phyloP scores from a whole-genome alignment of 768 basidiomycete species.

The Gymnopilus dilepis region DNA sequence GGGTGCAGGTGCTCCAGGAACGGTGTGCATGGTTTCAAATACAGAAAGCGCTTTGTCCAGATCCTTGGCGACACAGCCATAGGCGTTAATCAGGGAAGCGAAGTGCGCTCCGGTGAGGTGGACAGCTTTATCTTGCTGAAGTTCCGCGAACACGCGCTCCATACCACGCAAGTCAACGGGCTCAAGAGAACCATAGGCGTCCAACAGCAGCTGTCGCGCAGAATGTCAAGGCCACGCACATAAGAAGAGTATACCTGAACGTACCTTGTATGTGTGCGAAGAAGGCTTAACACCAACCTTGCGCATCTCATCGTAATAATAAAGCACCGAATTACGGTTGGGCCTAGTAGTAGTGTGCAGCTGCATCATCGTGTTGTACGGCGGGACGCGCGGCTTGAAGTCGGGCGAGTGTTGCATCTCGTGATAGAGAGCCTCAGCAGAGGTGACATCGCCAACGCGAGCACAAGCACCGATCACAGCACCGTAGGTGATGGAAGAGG shows the following conservation, averaged over 20 bases:
- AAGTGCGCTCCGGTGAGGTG: conserved; percentile 54
- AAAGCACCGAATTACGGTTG: conserved; percentile 74
- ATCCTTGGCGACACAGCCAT: conserved; percentile 81
- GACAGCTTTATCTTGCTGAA: conserved; percentile 53
- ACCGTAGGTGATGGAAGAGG: conserved; percentile 92
- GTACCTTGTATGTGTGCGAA: conserved; percentile 92
- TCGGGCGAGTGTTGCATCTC: conserved; percentile 80
- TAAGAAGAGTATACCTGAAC: conserved; percentile 17
- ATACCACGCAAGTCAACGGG: conserved; percentile 77
- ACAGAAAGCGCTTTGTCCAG: conserved; percentile 74
- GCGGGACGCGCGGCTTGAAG: conserved; percentile 90
- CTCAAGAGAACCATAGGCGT: conserved; percentile 85
- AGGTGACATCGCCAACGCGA: conserved; percentile 84
- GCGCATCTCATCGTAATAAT: conserved; percentile 73
- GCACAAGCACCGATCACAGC: conserved; percentile 94
- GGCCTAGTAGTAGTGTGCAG: conserved; percentile 92
- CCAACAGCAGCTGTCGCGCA: conserved; percentile 73
- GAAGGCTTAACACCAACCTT: conserved; percentile 71
- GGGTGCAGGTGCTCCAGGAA: conserved; percentile 55
- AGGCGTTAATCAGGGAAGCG: conserved; percentile 88
- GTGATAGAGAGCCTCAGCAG: conserved; percentile 81
- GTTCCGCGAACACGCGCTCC: conserved; percentile 70
- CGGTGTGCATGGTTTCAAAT: conserved; percentile 73
- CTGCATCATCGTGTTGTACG: conserved; percentile 99
- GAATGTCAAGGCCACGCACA: conserved; percentile 12